A percentile compares a stretch with the other conserved stretches of the same genome.
Evolutionary conservation across 2,329 filamentous ascomycete genomes (phyloP).

Genomic region (Lasiodiplodia theobromae): DNA sequence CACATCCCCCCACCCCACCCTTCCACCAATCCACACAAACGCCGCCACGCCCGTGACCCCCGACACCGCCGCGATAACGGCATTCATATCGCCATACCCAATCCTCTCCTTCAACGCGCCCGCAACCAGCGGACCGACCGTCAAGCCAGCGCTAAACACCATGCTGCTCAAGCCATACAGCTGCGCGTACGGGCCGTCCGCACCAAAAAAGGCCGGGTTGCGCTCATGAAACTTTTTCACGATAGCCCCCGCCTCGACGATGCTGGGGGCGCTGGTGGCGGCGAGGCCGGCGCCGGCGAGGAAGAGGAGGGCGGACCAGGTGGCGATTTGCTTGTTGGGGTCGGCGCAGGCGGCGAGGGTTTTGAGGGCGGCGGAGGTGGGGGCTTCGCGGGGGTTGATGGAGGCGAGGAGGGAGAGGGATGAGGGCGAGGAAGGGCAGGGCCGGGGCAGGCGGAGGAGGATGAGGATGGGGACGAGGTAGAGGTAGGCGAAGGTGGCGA

Average conservation of each 20-base stretch:
- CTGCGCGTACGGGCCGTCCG: conserved; percentile 67
- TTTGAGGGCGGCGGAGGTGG: neutral
- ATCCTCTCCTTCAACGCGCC: conserved; percentile 60
- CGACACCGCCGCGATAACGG: conserved; percentile 55
- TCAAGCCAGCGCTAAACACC: conserved; percentile 66
- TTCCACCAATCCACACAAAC: conserved; percentile 36
- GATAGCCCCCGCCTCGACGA: conserved; percentile 65
- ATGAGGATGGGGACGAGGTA: conserved; percentile 51
- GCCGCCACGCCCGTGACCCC: conserved; percentile 47
- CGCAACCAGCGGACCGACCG: conserved; percentile 65
- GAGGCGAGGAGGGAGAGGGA: conserved; percentile 2
- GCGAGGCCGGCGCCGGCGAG: conserved; percentile 61
- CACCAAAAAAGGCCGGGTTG: conserved; percentile 63
- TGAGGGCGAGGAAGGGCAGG: conserved; percentile 28
- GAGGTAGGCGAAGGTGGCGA: conserved; percentile 51
- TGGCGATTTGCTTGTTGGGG: conserved; percentile 32
- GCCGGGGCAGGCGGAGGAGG: conserved; percentile 52
- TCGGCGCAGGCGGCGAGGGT: conserved; percentile 33
- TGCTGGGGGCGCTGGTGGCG: conserved; percentile 59
- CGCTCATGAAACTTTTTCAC: conserved; percentile 63
- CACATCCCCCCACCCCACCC: neutral
- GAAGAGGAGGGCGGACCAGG: conserved; percentile 45
- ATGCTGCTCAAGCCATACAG: conserved; percentile 70
- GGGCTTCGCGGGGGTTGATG: neutral
- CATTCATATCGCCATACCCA: conserved; percentile 66